Percentiles rank a stretch among this genome's conserved stretches.
phyloP scores from a whole-genome alignment of 2,329 filamentous ascomycete species.

The Paramyrothecium sp. region DNA sequence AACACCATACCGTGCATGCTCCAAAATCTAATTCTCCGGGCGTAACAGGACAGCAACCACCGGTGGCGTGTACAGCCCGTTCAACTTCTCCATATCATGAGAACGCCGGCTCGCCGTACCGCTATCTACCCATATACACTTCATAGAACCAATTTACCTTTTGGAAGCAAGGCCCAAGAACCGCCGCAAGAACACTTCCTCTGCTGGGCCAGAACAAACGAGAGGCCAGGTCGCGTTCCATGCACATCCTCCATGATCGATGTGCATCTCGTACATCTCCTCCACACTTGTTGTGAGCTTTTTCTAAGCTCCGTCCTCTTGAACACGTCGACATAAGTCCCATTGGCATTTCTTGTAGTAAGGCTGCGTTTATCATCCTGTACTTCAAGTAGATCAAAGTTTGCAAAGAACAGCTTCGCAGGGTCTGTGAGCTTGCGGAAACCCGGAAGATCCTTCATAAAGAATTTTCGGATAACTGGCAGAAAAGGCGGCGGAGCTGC shows the following conservation, averaged over 20 bases:
- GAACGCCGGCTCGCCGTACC: background rate
- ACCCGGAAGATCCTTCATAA: constrained; percentile 56
- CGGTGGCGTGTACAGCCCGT: too few relatives aligned
- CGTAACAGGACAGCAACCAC: too few relatives aligned
- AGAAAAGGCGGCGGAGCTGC: constrained; percentile 46
- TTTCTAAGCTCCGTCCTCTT: constrained; percentile 52
- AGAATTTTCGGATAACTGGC: constrained; percentile 62
- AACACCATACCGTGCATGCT: too few relatives aligned
- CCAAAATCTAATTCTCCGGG: too few relatives aligned
- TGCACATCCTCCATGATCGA: constrained; percentile 63
- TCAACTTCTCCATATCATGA: too few relatives aligned
- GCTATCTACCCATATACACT: constrained; percentile 5
- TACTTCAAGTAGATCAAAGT: constrained; percentile 69
- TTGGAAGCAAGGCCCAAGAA: constrained; percentile 45
- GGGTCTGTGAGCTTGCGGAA: constrained; percentile 62
- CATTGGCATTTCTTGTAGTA: constrained; percentile 31
- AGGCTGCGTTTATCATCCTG: constrained; percentile 54
- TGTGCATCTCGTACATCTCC: constrained; percentile 54
- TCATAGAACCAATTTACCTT: constrained; percentile 22
- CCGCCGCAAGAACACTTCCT: constrained; percentile 55
- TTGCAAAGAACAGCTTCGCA: constrained; percentile 68
- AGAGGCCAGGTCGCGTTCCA: constrained; percentile 45
- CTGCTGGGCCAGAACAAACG: constrained; percentile 54
- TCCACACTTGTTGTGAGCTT: constrained; percentile 26
- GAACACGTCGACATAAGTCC: constrained; percentile 53